Evolutionary conservation across 495 filamentous ascomycete species (phyloP).

Genomic region (Paragyromitra xinjiangensis): DNA sequence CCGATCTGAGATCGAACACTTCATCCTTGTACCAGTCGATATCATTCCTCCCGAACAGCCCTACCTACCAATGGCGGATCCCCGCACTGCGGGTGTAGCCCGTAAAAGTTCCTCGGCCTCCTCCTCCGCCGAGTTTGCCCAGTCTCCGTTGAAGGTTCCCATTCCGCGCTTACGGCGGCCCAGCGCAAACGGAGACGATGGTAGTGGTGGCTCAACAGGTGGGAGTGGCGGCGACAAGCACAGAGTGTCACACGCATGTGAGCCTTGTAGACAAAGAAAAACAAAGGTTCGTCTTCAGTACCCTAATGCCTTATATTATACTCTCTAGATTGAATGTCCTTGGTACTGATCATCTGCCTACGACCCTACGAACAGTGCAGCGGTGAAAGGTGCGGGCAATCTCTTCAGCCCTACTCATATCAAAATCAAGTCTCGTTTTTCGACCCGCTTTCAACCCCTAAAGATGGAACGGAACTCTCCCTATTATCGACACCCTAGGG

Average conservation of each 20-base stretch:
- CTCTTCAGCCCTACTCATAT: conserved; percentile 10
- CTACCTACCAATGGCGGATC: conserved; percentile 40
- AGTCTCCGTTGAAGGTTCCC: conserved; percentile 41
- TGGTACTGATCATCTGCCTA: conserved; percentile 40
- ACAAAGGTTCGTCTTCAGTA: conserved; percentile 60
- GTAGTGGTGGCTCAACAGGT: conserved; percentile 32
- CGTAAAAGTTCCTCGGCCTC: conserved; percentile 48
- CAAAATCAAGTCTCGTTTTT: conserved; percentile 19
- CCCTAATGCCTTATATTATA: conserved; percentile 23
- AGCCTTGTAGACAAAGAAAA: conserved; percentile 61
- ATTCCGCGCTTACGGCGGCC: conserved; percentile 49
- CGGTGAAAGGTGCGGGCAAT: conserved; percentile 61
- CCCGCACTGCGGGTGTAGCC: conserved; percentile 20
- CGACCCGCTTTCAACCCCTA: conserved; percentile 30
- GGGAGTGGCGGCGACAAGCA: conserved; percentile 52
- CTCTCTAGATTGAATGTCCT: conserved; percentile 25
- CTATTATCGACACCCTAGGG: background rate
- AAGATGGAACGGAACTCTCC: background rate
- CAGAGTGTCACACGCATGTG: conserved; percentile 57
- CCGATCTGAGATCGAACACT: conserved; percentile 45
- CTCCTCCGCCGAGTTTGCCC: conserved; percentile 31
- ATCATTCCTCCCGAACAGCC: conserved; percentile 26
- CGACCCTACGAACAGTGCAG: conserved; percentile 60
- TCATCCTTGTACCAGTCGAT: conserved; percentile 38
- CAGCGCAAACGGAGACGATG: conserved; percentile 50